Evolutionary conservation across 179 eudicot species (phyloP), one percentile per base, ranked within the genome.

Genomic region (Spinacia oleracea): DNA sequence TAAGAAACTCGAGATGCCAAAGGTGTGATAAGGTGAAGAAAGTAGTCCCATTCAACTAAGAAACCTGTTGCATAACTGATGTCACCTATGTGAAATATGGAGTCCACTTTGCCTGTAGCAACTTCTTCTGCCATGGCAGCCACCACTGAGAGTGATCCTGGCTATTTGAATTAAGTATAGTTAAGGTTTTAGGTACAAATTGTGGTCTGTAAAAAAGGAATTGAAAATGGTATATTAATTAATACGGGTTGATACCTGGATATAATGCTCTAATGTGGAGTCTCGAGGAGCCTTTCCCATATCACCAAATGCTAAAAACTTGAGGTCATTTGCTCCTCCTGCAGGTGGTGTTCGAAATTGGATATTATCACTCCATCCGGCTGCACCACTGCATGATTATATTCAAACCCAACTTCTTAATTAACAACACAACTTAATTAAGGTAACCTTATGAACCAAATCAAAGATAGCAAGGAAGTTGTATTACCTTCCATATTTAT

Each of bases 211-310:
- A 51, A 16, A 6, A 1, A 51, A 64, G 9, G 5, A 58, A 34
- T 6, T 1, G 45, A 25, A 69, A 43, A 34, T 45, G 3, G 6
- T 0, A 6, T 50, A n/a, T n/a, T n/a, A n/a, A n/a, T n/a, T n/a
- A n/a, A n/a, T n/a, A n/a, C n/a, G n/a, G 25, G 14, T 46, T 29
- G 62, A 34, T 40, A 91, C 96, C 90, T 91, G 98, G 84, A 93
- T 92, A 70, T 83, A 93, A 82, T 93, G 98, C 76, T 93, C 97
- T 16, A 79, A 73, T 9, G 98, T 88, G 76, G 81, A 77, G 70
- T 93, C 98, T n/a, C 83, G 84, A 45, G 98, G 97, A 56, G 98
- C 95, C 80, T 90, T 92, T 42, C 98, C 98, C 98, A 93, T 93
- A 77, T 93, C 98, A 46, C 98, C 98, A 75, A 77, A 91, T 25